These are phyloP conservation scores for Lentinula raphanica DNA, from an alignment of 768 basidiomycete genomes.

Conservation along the genomic window DNA sequence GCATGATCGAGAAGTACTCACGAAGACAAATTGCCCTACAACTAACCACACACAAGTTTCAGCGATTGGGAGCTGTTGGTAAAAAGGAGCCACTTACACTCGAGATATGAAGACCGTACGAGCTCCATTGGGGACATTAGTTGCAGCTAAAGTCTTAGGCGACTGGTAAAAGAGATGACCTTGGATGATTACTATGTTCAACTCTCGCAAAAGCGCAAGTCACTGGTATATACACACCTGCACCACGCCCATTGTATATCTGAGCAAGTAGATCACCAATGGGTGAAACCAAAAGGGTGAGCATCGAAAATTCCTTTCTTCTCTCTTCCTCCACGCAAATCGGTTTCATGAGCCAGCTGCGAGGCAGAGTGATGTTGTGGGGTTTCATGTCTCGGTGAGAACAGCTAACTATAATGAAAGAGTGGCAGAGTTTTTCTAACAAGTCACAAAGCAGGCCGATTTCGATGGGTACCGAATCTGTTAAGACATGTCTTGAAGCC, in stretches of 20 bases:
- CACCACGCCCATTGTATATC: slow-evolving; percentile 21
- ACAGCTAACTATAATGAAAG: slow-evolving; percentile 30
- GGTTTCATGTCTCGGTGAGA: slow-evolving; percentile 20
- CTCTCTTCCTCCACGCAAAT: slow-evolving; percentile 15
- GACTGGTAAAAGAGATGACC: slow-evolving; percentile 26
- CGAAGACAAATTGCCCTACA: slow-evolving; percentile 44
- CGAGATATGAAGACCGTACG: slow-evolving; percentile 39
- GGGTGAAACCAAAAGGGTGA: slow-evolving; percentile 7
- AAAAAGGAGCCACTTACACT: slow-evolving; percentile 32
- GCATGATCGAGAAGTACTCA: slow-evolving; percentile 24
- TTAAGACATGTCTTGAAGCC: slow-evolving; percentile 38
- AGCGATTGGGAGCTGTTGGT: not conserved
- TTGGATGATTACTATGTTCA: slow-evolving; percentile 5
- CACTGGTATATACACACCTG: slow-evolving; percentile 14
- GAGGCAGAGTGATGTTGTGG: slow-evolving; percentile 48
- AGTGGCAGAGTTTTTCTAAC: slow-evolving; percentile 43
- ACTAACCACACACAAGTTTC: slow-evolving; percentile 21
- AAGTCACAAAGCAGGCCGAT: slow-evolving; percentile 45
- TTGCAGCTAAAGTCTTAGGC: slow-evolving; percentile 13
- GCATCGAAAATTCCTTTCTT: slow-evolving; percentile 10
- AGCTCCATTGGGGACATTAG: slow-evolving; percentile 14
- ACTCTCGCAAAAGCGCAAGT: not conserved
- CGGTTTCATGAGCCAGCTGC: slow-evolving; percentile 41
- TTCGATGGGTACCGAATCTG: slow-evolving; percentile 33
- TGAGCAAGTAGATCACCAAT: slow-evolving; percentile 21